Percentiles rank a stretch among this genome's conserved stretches.
Conservation (phyloP, 352 stramenopile species). For the Phytophthora cactorum region DNA sequence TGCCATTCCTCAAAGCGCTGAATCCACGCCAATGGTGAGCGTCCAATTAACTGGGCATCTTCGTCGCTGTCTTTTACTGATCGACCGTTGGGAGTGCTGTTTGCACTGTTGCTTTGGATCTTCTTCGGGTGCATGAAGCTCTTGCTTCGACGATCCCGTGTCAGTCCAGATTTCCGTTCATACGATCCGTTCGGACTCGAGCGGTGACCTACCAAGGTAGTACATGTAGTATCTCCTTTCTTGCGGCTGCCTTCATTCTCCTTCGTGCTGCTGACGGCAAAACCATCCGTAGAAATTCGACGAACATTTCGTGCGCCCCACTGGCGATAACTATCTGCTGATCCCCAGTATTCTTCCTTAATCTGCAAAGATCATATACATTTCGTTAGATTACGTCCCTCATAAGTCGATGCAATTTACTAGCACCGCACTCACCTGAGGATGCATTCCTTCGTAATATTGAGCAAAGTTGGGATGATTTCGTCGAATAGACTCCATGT, state of each 20-base stretch:
- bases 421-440: constrained; percentile 29
- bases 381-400: neutral
- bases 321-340: constrained; percentile 59
- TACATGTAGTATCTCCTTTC: constrained; percentile 45
- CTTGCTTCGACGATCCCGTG: constrained; percentile 68
- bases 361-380: constrained; percentile 22
- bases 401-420: constrained; percentile 1
- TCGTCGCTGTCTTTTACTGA: constrained; percentile 37
- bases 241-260: constrained; percentile 50
- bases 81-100: constrained; percentile 23
- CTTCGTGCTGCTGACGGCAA: constrained; percentile 23
- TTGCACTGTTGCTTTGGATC: constrained; percentile 22
- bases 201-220: constrained; percentile 1
- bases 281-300: constrained; percentile 43
- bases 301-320: constrained; percentile 63
- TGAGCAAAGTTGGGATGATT: constrained; percentile 64
- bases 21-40: constrained; percentile 76
- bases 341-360: constrained; percentile 69
- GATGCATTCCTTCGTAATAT: constrained; percentile 62
- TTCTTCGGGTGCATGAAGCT: constrained; percentile 65
- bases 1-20: constrained; percentile 85
- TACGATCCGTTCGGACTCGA: constrained; percentile 13
- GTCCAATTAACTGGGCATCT: constrained; percentile 48
- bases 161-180: constrained; percentile 29
- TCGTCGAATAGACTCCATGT: constrained; percentile 52